These are phyloP conservation scores for Aristolochia californica DNA, from an alignment of 164 flowering plant genomes.

Conservation along the genomic window DNA sequence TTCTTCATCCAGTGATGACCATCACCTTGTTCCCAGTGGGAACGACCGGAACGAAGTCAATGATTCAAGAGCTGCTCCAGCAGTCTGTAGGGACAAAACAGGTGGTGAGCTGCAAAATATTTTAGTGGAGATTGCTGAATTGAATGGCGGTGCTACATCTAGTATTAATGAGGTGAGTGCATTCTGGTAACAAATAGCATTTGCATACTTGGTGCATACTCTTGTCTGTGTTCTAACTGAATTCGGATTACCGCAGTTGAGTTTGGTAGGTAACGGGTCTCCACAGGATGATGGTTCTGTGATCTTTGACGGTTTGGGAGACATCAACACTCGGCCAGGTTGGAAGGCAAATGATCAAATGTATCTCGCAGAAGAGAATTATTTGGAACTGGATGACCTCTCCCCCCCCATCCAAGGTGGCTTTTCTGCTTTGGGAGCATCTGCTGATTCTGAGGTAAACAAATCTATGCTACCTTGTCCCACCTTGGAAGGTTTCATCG, in stretches of 20 bases:
- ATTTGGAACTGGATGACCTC: not conserved
- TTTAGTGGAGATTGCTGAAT: not conserved
- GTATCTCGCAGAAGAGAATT: not conserved
- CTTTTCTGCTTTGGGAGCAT: not conserved
- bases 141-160: conserved; percentile 1
- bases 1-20: conserved; percentile 6
- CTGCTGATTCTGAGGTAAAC: not conserved
- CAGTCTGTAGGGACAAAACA: conserved; percentile 1
- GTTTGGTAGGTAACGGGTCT: not conserved
- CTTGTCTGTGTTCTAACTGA: not conserved
- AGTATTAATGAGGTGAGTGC: not conserved
- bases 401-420: not conserved
- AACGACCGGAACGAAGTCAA: not conserved
- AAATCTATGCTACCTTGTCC: not conserved
- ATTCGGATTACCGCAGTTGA: not conserved
- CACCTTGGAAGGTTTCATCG: no score
- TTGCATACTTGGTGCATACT: no score
- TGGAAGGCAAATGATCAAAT: not conserved
- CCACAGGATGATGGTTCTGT: conserved; percentile 9
- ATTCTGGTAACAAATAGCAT: not conserved
- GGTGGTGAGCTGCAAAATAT: conserved; percentile 3
- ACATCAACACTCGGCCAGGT: conserved; percentile 10
- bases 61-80: not conserved
- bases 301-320: conserved; percentile 23
- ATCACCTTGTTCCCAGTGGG: not conserved